phyloP scores from a whole-genome alignment of 768 basidiomycete species.

The Calocera cornea region DNA sequence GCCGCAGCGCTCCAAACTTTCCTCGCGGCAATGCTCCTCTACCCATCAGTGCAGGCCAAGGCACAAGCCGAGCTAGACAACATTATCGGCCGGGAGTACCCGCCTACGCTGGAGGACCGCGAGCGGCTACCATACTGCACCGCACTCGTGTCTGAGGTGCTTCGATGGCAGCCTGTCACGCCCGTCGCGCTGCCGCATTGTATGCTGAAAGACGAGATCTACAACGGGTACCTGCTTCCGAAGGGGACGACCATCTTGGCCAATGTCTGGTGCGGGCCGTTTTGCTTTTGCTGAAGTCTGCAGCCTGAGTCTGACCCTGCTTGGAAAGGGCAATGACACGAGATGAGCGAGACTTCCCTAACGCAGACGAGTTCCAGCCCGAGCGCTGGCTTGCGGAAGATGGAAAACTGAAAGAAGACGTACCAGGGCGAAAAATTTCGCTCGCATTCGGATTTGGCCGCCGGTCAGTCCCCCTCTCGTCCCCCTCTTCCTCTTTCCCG shows the following conservation, averaged over 20 bases:
- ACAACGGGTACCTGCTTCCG: conserved; percentile 20
- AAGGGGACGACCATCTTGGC: conserved; percentile 18
- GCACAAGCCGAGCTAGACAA: conserved; percentile 20
- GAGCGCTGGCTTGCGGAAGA: neutral
- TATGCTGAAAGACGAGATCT: conserved; percentile 16
- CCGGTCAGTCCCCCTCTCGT: neutral
- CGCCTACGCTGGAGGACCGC: conserved; percentile 9
- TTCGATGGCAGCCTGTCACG: neutral
- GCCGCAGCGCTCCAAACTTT: conserved; percentile 13
- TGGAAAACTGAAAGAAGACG: neutral
- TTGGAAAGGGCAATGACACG: neutral
- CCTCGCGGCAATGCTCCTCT: conserved; percentile 17
- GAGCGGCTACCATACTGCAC: neutral
- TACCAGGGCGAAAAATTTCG: neutral
- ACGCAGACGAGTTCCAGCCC: neutral
- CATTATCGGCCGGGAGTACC: conserved; percentile 14
- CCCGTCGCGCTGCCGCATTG: conserved; percentile 12
- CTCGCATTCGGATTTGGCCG: neutral
- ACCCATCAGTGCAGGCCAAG: conserved; percentile 16
- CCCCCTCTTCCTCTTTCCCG: too few relatives aligned
- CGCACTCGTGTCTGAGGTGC: neutral
- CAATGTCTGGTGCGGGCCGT: too few relatives aligned
- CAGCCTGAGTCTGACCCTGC: neutral
- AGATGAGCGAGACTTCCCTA: neutral
- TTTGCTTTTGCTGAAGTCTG: too few relatives aligned